Evolutionary conservation across 2,329 filamentous ascomycete species (phyloP).

Genomic region (Fusarium scirpi): DNA sequence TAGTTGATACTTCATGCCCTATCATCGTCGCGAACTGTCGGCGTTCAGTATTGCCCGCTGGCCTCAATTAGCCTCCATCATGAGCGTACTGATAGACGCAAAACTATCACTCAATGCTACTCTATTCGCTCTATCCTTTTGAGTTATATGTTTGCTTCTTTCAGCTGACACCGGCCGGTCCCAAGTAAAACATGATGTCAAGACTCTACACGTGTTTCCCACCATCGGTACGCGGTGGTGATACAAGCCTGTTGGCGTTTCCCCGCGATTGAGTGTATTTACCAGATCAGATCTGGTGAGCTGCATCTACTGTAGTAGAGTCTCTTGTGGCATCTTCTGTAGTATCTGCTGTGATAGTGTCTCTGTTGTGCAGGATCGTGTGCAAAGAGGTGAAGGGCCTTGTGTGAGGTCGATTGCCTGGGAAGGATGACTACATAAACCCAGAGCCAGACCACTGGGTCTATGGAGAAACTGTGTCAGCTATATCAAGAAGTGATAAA

Average conservation of each 20-base stretch:
- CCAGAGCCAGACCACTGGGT: constrained; percentile 13
- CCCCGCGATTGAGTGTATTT: constrained; percentile 8
- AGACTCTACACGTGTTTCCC: background rate
- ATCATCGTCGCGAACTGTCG: too few species aligned
- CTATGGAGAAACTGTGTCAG: too few species aligned
- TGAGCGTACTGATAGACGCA: background rate
- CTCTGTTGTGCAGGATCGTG: constrained; percentile 5
- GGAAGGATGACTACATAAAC: constrained; percentile 36
- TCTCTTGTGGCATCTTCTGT: too few species aligned
- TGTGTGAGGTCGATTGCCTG: constrained; percentile 6
- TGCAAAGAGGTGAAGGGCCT: background rate
- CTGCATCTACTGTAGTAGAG: too few species aligned
- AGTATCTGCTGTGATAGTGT: too few species aligned
- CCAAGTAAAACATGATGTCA: background rate
- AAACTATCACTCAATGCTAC: background rate
- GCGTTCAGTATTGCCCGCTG: too few species aligned
- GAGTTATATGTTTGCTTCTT: background rate
- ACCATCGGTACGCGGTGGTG: background rate
- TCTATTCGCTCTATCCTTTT: too few species aligned
- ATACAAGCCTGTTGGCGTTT: constrained; percentile 16
- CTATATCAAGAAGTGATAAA: background rate
- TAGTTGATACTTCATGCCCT: rapidly evolving
- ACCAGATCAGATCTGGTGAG: constrained; percentile 8
- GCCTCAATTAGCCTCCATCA: background rate
- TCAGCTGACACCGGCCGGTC: background rate